These are phyloP conservation scores for Hyphopichia homilentoma DNA, from an alignment of 805 yeast species.

Conservation along the genomic window DNA sequence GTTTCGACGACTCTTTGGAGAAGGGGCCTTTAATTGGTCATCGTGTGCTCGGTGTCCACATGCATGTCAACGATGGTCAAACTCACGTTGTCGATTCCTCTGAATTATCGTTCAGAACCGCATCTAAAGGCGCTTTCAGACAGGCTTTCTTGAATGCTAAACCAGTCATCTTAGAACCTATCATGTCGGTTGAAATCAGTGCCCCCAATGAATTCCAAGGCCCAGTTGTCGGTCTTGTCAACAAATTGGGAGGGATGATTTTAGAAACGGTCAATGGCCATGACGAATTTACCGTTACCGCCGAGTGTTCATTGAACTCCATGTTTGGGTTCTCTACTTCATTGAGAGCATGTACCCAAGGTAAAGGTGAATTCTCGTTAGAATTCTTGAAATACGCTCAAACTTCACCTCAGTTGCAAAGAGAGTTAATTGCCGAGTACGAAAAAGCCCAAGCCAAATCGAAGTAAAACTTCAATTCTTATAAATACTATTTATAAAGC, in stretches of 20 bases:
- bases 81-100: constrained; percentile 96
- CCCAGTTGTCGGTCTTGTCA: constrained; percentile 81
- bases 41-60: constrained; percentile 84
- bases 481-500: too few relatives aligned
- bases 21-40: constrained; percentile 98
- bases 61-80: constrained; percentile 96
- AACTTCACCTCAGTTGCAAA: constrained; percentile 86
- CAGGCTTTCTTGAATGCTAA: constrained; percentile 81
- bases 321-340: constrained; percentile 96
- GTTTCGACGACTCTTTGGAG: constrained; percentile 90
- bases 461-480: constrained; percentile 11
- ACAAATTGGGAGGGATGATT: constrained; percentile 89
- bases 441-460: constrained; percentile 29
- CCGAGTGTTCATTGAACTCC: constrained; percentile 94
- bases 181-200: constrained; percentile 88
- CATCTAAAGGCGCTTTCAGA: constrained; percentile 87
- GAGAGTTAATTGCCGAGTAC: constrained; percentile 81
- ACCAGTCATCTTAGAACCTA: constrained; percentile 93
- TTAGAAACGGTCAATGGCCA: constrained; percentile 90
- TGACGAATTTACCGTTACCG: constrained; percentile 89
- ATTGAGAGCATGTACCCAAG: constrained; percentile 95
- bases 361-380: constrained; percentile 96
- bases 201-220: constrained; percentile 98
- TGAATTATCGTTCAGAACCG: constrained; percentile 91
- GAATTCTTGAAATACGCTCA: constrained; percentile 93